Evolutionary conservation across 2,329 filamentous ascomycete species (phyloP), one percentile per base, ranked within the genome.

Genomic region (Claviceps arundinis): DNA sequence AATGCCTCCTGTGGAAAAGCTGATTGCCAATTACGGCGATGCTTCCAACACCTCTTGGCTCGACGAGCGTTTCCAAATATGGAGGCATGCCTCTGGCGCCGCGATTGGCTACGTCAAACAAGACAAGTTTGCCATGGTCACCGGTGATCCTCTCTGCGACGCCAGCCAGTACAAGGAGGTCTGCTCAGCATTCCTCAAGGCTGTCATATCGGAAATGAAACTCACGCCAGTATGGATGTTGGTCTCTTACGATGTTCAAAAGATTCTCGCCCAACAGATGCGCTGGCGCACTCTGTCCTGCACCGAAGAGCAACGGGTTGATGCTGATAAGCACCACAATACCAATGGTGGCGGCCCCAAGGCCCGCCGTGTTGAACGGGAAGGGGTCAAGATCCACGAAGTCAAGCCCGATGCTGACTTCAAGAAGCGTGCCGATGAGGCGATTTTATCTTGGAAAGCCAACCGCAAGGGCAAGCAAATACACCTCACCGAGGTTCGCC

Each of bases 21-120:
- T 96, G 43, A 89, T 96, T 65, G 89, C 89, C 63, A 96, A 96
- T 67, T 96, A 96, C 60, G 90, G 90, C 56, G 90, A 96, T 67
- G 89, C 90, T 2, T 89, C 89, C 48, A 94, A 95, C 62, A 96
- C 90, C 0, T 93, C 89, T 0, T 96, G 89, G 89, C 78, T 93
- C 7, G 90, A 96, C 65, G 86, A 89, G 6, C 82, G 89, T 6
- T 95, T 90, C 65, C 77, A 87, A 62, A 82, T 95, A 53, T 96
- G 89, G 88, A 83, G 90, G 34, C 88, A 95, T 63, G 70, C 78
- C 22, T 91, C 86, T 2, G 90, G 90, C 48, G 90, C 89, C 0
- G 89, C 89, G 5, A 77, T 95, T 37, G 87, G 89, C 11, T 96
- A 87, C 62, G 87, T 93, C 2, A 80, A 81, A 46, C 81, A 85